These are phyloP conservation scores for Diaporthe sp. DNA, from an alignment of 2,329 filamentous ascomycete species.

Conservation along the genomic window DNA sequence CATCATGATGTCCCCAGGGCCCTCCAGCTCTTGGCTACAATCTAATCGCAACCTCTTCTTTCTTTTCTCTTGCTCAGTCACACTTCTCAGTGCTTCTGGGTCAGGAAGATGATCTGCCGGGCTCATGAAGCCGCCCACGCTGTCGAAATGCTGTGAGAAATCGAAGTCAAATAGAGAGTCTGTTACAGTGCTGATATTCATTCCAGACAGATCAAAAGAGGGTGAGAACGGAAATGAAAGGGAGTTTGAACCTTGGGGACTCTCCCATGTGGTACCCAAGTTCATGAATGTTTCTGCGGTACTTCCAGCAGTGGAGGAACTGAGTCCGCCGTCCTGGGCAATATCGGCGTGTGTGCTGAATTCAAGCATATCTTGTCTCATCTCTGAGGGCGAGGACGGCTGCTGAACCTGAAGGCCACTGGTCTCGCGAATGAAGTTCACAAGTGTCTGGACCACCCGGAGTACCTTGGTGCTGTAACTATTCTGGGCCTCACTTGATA, in stretches of 20 bases:
- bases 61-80: neutral
- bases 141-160: conserved; percentile 23
- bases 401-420: neutral
- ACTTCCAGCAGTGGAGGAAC: neutral
- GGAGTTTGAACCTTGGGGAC: neutral
- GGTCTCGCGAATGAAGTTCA: neutral
- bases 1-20: neutral
- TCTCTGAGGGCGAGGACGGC: neutral
- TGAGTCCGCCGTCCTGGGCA: neutral
- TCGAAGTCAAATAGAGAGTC: conserved; percentile 9
- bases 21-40: conserved; percentile 1
- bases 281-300: neutral
- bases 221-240: neutral
- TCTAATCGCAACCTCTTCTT: conserved; percentile 7
- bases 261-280: neutral
- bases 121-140: neutral
- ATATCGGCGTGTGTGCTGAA: neutral
- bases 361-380: neutral
- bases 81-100: neutral
- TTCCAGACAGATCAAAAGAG: neutral
- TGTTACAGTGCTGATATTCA: neutral
- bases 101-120: conserved; percentile 14
- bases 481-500: neutral
- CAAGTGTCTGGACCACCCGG: neutral
- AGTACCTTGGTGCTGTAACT: conserved; percentile 12